A percentile compares a stretch with the other conserved stretches of the same genome.
These are phyloP conservation scores for Draba incana DNA, from an alignment of 345 rosid species.

Conservation along the genomic window DNA sequence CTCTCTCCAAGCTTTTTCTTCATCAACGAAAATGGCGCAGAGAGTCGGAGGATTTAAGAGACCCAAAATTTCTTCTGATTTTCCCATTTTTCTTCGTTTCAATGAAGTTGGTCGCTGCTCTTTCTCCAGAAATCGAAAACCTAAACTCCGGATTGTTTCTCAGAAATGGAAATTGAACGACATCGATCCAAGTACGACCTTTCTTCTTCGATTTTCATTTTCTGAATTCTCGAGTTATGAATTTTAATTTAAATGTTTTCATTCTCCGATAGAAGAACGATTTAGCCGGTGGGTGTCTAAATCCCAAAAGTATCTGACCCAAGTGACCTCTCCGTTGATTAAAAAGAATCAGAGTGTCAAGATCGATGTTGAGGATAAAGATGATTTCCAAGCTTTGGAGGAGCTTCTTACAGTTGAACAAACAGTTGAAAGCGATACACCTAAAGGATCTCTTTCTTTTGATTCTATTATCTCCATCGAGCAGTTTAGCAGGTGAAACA, in stretches of 20 bases:
- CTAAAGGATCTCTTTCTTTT: slow-evolving; percentile 65
- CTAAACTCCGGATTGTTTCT: slow-evolving; percentile 55
- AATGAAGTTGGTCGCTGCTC: slow-evolving; percentile 21
- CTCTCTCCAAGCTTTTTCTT: slow-evolving; percentile 15
- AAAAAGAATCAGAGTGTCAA: slow-evolving; percentile 63
- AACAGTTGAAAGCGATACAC: slow-evolving; percentile 61
- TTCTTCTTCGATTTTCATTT: neutral
- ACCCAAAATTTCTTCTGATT: slow-evolving; percentile 25
- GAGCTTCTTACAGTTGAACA: slow-evolving; percentile 74
- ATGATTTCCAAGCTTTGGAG: slow-evolving; percentile 59
- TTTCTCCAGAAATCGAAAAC: slow-evolving; percentile 43
- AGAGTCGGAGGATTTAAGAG: slow-evolving; percentile 31
- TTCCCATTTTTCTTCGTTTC: neutral
- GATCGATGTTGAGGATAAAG: slow-evolving; percentile 46
- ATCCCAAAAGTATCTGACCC: slow-evolving; percentile 67
- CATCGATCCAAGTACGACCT: slow-evolving; percentile 60
- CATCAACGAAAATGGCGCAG: slow-evolving; percentile 34
- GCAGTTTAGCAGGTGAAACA: slow-evolving; percentile 93
- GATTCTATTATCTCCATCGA: slow-evolving; percentile 85
- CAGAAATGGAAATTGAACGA: slow-evolving; percentile 75
- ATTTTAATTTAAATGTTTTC: neutral
- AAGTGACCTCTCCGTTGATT: slow-evolving; percentile 59
- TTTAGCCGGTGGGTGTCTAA: slow-evolving; percentile 76
- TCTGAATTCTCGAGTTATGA: neutral
- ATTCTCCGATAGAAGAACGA: slow-evolving; percentile 56